Percentiles rank a stretch among this genome's conserved stretches.
These are phyloP conservation scores for Hsuehochloa calcarea DNA, from an alignment of 176 grass and related monocot genomes.

Conservation along the genomic window DNA sequence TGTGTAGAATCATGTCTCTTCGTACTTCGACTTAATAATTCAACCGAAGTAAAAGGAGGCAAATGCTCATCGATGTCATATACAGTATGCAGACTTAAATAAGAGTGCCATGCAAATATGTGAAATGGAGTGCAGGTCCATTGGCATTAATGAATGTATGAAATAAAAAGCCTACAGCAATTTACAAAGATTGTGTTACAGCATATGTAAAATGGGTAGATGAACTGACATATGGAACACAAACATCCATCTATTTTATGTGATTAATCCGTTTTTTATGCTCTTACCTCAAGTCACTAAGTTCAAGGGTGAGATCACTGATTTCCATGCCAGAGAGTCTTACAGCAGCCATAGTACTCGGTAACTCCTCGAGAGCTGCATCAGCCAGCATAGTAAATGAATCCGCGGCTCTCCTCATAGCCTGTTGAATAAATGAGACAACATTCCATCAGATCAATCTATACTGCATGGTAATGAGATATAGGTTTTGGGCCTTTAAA, in stretches of 20 bases:
- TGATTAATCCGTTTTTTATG: neutral
- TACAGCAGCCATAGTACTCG: conserved; percentile 67
- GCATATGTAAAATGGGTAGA: neutral
- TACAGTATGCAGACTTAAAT: neutral
- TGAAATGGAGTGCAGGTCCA: neutral
- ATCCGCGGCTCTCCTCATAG: conserved; percentile 71
- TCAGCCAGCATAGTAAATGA: conserved; percentile 72
- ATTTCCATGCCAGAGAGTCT: conserved; percentile 81
- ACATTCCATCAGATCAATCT: neutral
- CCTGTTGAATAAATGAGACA: conserved; percentile 45
- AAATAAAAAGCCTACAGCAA: neutral
- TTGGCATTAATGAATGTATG: neutral
- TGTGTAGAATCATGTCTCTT: neutral
- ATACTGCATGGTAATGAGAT: neutral
- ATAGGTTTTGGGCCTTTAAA: neutral
- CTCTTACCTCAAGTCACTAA: conserved; percentile 80
- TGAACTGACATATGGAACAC: neutral
- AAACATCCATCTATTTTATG: neutral
- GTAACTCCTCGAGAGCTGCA: conserved; percentile 63
- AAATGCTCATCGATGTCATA: conserved; percentile 1
- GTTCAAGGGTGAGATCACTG: conserved; percentile 80
- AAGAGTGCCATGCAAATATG: neutral
- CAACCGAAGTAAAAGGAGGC: neutral
- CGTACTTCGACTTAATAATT: neutral
- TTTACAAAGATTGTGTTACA: neutral